Base-by-base conservation (phyloP, 2,329 filamentous ascomycete species). In the Stylonectria norvegica region DNA sequence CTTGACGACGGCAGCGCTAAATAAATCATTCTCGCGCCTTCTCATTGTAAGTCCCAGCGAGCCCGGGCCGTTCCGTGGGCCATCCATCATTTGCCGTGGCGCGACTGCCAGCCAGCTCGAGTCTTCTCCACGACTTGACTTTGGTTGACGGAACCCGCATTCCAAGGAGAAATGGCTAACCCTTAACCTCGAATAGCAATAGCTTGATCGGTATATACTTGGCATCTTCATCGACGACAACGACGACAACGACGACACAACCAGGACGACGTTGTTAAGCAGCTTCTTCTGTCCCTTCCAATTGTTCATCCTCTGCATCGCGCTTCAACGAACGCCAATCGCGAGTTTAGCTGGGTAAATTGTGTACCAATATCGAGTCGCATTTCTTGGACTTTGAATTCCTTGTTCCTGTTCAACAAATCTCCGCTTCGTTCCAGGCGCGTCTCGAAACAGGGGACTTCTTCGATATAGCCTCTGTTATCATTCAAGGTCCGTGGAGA, bases 1-100 rank as follows among this genome's bases (percentile, higher is more conserved):
- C n/a, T n/a, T n/a, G n/a, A n/a, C n/a, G 48, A 36, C 29, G 40
- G 25, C 34, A 42, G 35, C 45, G 42, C 37, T 39, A 38, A 43
- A 37, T 43, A 45, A n/a, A 29, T 37, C 34, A 36, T 15, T 45
- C 5, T 29, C 27, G 27, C 27, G 9, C 9, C 17, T 44, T 35
- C 29, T 35, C 31, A 34, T 42, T 52, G 53, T 57, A 48, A 48
- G 52, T 55, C 41, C n/a, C n/a, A n/a, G n/a, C n/a, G 20, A 45
- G 34, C 16, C 40, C 43, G 40, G 39, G 32, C 36, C 33, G 37
- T 47, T 39, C 44, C 36, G 22, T 40, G 38, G 22, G 47, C 34
- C 25, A 25, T 48, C 39, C n/a, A n/a, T n/a, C n/a, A n/a, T n/a
- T 32, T 45, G 22, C 18, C 27, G 22, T 35, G 39, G 35, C 34